Conservation (phyloP, 208 protist genomes). For the Vickermania ingenoplastis region DNA sequence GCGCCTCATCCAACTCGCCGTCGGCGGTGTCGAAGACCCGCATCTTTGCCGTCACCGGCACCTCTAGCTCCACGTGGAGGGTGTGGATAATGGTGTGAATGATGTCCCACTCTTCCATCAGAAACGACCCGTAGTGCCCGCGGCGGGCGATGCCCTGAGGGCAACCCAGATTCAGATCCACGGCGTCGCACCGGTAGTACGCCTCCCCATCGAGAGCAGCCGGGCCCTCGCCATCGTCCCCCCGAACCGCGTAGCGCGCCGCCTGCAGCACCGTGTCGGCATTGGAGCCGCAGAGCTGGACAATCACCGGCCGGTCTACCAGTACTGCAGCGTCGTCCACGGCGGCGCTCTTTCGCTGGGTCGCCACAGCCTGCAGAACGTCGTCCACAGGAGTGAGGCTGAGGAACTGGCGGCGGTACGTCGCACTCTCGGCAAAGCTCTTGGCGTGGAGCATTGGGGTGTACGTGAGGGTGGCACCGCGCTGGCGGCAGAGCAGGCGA, state of each 20-base stretch:
- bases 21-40: constrained; percentile 57
- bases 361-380: constrained; percentile 12
- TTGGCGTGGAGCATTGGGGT: constrained; percentile 86
- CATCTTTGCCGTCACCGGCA: constrained; percentile 91
- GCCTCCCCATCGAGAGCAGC: not conserved
- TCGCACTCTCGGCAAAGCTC: constrained; percentile 35
- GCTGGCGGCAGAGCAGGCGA: constrained; percentile 74
- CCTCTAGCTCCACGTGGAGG: constrained; percentile 67
- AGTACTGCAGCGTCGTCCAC: constrained; percentile 6
- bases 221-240: constrained; percentile 19
- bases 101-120: constrained; percentile 84
- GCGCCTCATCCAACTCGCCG: constrained; percentile 39
- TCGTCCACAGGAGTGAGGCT: constrained; percentile 22
- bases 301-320: constrained; percentile 70
- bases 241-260: constrained; percentile 36
- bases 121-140: constrained; percentile 87
- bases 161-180: constrained; percentile 89
- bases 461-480: constrained; percentile 76
- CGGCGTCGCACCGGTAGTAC: constrained; percentile 63
- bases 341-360: not conserved
- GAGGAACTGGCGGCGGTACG: constrained; percentile 54
- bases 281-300: constrained; percentile 83
- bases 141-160: constrained; percentile 89
- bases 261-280: constrained; percentile 49
- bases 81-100: constrained; percentile 79